Conservation (phyloP, 306 rosid genomes). For the Heteromeles arbutifolia region DNA sequence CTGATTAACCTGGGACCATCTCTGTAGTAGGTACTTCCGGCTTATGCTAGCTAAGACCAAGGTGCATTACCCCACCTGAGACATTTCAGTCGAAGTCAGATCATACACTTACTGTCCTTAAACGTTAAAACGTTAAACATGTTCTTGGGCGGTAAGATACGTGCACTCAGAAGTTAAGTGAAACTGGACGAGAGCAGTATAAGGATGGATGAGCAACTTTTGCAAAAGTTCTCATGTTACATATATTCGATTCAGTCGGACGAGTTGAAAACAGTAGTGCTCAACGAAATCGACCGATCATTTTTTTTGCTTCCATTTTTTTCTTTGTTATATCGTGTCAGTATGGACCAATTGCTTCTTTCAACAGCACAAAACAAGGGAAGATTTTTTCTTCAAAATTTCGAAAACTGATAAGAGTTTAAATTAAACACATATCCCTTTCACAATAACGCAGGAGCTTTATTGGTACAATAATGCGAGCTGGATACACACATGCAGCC, state of each 20-base stretch:
- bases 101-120: neutral
- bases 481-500: neutral
- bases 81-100: neutral
- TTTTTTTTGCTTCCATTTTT: neutral
- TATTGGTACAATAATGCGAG: slow-evolving; percentile 10
- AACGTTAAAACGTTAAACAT: neutral
- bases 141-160: neutral
- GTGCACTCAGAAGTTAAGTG: neutral
- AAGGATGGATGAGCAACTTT: neutral
- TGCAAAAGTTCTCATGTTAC: neutral
- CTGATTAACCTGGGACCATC: slow-evolving; percentile 11
- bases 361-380: neutral
- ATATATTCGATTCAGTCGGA: neutral
- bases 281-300: neutral
- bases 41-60: neutral
- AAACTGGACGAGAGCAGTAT: neutral
- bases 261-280: neutral
- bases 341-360: neutral
- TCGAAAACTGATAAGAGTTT: neutral
- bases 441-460: neutral
- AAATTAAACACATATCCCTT: neutral
- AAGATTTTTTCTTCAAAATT: slow-evolving; percentile 1
- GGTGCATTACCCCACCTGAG: neutral
- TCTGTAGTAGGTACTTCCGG: neutral
- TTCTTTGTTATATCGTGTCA: neutral